A percentile compares a stretch with the other conserved stretches of the same genome.
These are phyloP conservation scores for Camellia oleifera DNA, from an alignment of 179 eudicot species.

Conservation along the genomic window DNA sequence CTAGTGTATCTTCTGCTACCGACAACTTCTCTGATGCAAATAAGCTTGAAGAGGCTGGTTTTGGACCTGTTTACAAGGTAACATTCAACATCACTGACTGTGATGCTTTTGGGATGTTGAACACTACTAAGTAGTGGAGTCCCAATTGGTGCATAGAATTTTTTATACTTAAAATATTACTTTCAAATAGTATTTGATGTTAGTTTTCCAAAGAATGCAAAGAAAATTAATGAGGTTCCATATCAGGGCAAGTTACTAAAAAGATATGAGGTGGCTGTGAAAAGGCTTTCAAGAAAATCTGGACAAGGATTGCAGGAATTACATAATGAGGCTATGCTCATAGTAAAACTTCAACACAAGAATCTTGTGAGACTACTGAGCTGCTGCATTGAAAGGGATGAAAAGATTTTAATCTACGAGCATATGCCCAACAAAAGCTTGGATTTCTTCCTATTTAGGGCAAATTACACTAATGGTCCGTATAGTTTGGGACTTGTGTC, in stretches of 20 bases:
- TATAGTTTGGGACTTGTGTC: no score
- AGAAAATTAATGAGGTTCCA: no score
- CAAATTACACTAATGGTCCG: no score
- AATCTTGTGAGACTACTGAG: conserved; percentile 52
- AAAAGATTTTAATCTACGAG: conserved; percentile 50
- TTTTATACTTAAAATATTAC: no score
- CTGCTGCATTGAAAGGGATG: conserved; percentile 39
- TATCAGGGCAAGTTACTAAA: conserved; percentile 38
- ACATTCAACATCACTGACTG: no score
- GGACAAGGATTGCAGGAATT: conserved; percentile 56
- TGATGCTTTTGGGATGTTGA: no score
- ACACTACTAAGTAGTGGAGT: no score
- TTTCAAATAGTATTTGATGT: no score
- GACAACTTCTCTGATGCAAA: conserved; percentile 30
- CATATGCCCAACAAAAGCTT: conserved; percentile 61
- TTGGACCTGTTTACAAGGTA: conserved; percentile 57
- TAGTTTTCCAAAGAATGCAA: no score
- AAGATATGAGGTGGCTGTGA: conserved; percentile 52
- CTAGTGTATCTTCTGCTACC: conserved; percentile 34
- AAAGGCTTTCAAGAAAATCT: conserved; percentile 49
- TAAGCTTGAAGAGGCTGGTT: conserved; percentile 58
- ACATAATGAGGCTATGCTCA: conserved; percentile 41
- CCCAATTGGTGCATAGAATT: no score
- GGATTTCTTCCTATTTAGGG: conserved; percentile 31
- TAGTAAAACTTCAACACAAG: conserved; percentile 49